Base-by-base conservation (phyloP, 2,329 filamentous ascomycete genomes). In the Amauroascus niger region DNA sequence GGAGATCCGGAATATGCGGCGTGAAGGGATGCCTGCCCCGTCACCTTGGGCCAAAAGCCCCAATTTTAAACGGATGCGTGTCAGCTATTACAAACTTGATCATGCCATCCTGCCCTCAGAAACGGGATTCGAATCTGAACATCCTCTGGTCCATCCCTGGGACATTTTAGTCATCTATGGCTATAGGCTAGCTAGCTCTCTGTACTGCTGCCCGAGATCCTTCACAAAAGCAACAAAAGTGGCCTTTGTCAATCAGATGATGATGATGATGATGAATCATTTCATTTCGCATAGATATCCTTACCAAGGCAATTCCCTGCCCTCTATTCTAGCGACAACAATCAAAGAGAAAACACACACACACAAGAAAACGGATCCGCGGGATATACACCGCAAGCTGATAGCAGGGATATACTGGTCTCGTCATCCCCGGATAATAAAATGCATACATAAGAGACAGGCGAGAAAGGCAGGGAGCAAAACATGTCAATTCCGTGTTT, bases 191-290 rank as follows among this genome's bases (percentile, higher is more conserved):
- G n/a, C 45, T 35, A 16, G 11, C 20, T 28, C 20, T 28, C 50
- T 45, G 50, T 45, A 52, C 30, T 28, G 50, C 50, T 52, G 50
- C 41, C 50, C 30, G 18, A 50, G 26, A 43, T 14, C 40, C 13
- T 24, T 2, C 20, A n/a, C 40, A 43, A 43, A 24, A 43, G n/a
- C n/a, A 26, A 6, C 7, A 26, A n/a, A 28, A 16, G 13, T 18
- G 35, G 30, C 30, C 18, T 28, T 48, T 22, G 24, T 48, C 30
- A 22, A 37, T 48, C 30, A 18, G 45, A 48, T 35, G 45, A n/a
- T n/a, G n/a, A n/a, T n/a, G n/a, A n/a, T n/a, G n/a, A n/a, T n/a
- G n/a, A 48, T 48, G 22, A n/a, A 32, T 48, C 14, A 48, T 46
- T 30, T 28, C 11, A 16, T 22, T 28, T 20, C 18, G 16, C 4